phyloP scores from a whole-genome alignment of 164 flowering plant species.

The Akebia trifoliata region DNA sequence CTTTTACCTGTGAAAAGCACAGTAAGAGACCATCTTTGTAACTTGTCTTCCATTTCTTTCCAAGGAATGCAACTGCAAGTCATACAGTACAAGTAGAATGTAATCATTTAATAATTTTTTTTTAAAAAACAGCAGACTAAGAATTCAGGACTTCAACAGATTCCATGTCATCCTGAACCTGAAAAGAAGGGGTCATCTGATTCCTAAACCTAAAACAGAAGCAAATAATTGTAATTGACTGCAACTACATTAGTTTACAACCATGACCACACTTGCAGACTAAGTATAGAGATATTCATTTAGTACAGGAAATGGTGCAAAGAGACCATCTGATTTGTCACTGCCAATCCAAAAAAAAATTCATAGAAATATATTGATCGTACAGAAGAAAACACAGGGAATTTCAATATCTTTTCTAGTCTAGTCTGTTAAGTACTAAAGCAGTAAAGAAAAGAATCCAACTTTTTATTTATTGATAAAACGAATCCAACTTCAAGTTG shows the following conservation, averaged over 20 bases:
- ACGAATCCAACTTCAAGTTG: no score
- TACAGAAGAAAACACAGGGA: no score
- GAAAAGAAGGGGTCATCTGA: neutral
- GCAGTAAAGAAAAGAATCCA: no score
- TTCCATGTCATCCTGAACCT: neutral
- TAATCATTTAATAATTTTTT: neutral
- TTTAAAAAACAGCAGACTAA: neutral
- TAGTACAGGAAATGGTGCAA: no score
- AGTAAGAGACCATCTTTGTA: conserved; percentile 88
- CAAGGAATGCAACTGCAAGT: conserved; percentile 69
- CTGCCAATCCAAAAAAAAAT: no score
- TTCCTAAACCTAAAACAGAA: neutral
- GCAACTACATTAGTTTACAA: neutral
- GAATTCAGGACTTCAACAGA: neutral
- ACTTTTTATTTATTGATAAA: no score
- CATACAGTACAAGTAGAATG: conserved; percentile 1
- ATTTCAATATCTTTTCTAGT: no score
- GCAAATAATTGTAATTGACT: neutral
- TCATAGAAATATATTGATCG: no score
- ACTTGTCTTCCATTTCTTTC: conserved; percentile 74
- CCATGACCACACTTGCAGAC: no score
- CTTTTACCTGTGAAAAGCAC: conserved; percentile 76
- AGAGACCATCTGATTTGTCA: no score
- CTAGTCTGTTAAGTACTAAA: no score
- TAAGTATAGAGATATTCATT: no score